Conservation (phyloP, 768 basidiomycete genomes). For the Kondoa malvinella region DNA sequence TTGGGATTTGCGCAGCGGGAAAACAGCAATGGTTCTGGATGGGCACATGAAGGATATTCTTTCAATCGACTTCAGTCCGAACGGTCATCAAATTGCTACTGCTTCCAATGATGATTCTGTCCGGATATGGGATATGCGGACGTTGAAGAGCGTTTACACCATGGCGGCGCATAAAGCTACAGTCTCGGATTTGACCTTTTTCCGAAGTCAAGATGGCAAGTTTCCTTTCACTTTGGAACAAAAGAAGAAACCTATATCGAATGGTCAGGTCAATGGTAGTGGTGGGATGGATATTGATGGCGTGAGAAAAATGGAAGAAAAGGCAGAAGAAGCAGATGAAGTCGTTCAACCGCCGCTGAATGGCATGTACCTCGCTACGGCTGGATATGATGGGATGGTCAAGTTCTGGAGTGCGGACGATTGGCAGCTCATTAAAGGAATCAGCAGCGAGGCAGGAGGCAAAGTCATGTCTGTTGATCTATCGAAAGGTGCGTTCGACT, state of each 20-base stretch:
- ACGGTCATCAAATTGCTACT: slow-evolving; percentile 88
- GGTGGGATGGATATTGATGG: slow-evolving; percentile 6
- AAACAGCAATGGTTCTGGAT: slow-evolving; percentile 94
- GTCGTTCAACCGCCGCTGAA: slow-evolving; percentile 59
- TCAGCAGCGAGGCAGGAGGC: slow-evolving; percentile 75
- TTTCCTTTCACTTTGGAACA: slow-evolving; percentile 14
- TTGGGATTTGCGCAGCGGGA: slow-evolving; percentile 88
- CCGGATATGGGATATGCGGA: slow-evolving; percentile 95
- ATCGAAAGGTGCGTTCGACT: slow-evolving; percentile 43
- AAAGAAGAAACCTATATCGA: slow-evolving; percentile 20
- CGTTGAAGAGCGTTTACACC: slow-evolving; percentile 77
- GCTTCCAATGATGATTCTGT: slow-evolving; percentile 95
- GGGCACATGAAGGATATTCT: slow-evolving; percentile 90
- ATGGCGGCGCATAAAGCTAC: slow-evolving; percentile 92
- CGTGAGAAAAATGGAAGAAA: slow-evolving; percentile 18
- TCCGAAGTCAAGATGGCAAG: slow-evolving; percentile 37
- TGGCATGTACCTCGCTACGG: slow-evolving; percentile 79
- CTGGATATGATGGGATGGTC: slow-evolving; percentile 87
- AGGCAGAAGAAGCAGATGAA: slow-evolving; percentile 29
- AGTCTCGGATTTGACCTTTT: slow-evolving; percentile 89
- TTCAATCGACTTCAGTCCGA: slow-evolving; percentile 73
- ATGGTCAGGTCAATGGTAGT: slow-evolving; percentile 7
- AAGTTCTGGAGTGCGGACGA: slow-evolving; percentile 97
- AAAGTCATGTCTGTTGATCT: slow-evolving; percentile 98
- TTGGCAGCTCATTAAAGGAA: slow-evolving; percentile 75